Percentiles rank a stretch among this genome's conserved stretches.
phyloP scores from a whole-genome alignment of 179 eudicot genomes.

The Corrigiola litoralis region DNA sequence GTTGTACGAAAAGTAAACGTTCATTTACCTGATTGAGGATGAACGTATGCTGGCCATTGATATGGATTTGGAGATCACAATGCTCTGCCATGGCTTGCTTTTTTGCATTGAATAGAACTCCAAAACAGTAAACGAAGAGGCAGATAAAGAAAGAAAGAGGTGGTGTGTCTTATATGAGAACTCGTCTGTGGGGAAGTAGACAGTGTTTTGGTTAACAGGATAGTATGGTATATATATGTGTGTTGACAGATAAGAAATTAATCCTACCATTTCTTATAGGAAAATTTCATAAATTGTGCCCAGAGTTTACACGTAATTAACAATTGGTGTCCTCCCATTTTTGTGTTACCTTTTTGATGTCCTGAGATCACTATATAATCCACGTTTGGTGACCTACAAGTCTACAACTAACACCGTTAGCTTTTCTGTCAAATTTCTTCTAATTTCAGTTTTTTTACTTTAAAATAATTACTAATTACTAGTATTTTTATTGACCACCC shows the following conservation, averaged over 20 bases:
- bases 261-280: background rate
- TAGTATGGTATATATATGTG: conserved; percentile 18
- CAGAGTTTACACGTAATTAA: no score
- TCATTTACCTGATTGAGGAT: conserved; percentile 56
- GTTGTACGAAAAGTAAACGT: background rate
- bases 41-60: conserved; percentile 70
- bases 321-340: no score
- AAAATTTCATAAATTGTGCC: background rate
- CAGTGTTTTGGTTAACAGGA: conserved; percentile 14
- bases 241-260: conserved; percentile 22
- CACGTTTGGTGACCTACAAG: no score
- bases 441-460: no score
- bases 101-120: conserved; percentile 19
- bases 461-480: no score
- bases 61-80: conserved; percentile 58
- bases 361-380: no score
- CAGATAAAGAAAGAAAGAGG: background rate
- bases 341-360: no score
- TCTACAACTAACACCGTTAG: no score
- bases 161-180: background rate
- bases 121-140: background rate
- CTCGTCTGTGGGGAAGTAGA: background rate
- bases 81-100: conserved; percentile 42
- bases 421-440: no score
- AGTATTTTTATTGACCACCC: no score